phyloP scores from a whole-genome alignment of 306 rosid species.

The Mucuna pruriens region DNA sequence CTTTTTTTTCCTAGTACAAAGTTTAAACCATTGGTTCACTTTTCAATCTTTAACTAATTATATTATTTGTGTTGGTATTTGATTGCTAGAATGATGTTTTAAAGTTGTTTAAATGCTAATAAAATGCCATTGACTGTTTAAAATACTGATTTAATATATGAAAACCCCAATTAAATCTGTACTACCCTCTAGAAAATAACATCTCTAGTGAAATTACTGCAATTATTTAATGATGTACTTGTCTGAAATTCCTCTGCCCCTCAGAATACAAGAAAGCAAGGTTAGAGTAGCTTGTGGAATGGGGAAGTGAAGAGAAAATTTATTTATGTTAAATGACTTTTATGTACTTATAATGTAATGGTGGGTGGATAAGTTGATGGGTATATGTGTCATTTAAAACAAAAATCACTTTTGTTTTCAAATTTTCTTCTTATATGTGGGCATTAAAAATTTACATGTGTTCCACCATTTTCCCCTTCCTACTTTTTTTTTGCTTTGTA shows the following conservation, averaged over 20 bases:
- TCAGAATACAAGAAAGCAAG: neutral
- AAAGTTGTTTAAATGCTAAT: slow-evolving; percentile 1
- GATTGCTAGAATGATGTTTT: neutral
- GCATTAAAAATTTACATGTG: neutral
- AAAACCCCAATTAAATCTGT: neutral
- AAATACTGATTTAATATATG: neutral
- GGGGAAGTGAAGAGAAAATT: neutral
- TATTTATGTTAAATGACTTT: neutral
- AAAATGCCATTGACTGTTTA: neutral
- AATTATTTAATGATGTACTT: neutral
- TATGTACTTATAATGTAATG: neutral
- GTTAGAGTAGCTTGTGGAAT: neutral
- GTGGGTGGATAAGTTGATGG: neutral
- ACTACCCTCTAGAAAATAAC: neutral
- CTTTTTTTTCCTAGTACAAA: neutral
- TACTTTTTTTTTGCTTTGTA: neutral
- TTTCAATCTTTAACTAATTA: slow-evolving; percentile 7
- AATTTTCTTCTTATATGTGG: neutral
- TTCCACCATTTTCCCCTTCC: neutral
- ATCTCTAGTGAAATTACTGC: neutral
- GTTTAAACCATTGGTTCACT: neutral
- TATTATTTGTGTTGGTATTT: neutral
- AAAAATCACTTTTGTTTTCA: neutral
- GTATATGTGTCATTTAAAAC: neutral
- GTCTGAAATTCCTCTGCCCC: neutral